These are phyloP conservation scores for Senecio squalidus DNA, from an alignment of 140 eudicot species.

Conservation along the genomic window DNA sequence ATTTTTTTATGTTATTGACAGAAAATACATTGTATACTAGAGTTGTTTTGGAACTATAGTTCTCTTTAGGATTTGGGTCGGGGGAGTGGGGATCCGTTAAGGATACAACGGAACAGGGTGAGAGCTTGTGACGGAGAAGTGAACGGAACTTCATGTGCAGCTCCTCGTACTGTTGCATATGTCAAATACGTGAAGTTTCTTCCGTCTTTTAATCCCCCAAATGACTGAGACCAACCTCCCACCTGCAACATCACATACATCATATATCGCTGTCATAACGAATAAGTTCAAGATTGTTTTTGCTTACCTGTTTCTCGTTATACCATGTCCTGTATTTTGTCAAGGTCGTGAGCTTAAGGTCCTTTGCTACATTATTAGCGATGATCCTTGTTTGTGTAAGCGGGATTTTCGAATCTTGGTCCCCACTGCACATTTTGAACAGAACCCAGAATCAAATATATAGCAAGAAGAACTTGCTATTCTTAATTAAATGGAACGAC, in stretches of 20 bases:
- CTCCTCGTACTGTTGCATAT: constrained; percentile 32
- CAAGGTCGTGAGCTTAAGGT: constrained; percentile 23
- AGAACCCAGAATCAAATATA: background rate
- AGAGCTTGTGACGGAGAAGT: constrained; percentile 32
- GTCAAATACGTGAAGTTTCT: constrained; percentile 27
- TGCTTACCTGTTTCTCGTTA: constrained; percentile 9
- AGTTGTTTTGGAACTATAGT: background rate
- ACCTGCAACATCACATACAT: constrained; percentile 15
- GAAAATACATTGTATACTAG: background rate
- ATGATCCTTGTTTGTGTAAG: constrained; percentile 33
- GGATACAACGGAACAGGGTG: constrained; percentile 29
- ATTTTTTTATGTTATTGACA: background rate
- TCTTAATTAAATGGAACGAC: background rate
- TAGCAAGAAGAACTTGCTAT: background rate
- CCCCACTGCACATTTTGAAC: constrained; percentile 22
- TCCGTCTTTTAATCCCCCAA: constrained; percentile 31
- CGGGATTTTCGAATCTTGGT: constrained; percentile 33
- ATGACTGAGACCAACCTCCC: constrained; percentile 33
- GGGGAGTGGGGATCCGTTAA: constrained; percentile 19
- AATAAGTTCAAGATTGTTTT: background rate
- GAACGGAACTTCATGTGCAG: constrained; percentile 38
- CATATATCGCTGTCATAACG: background rate
- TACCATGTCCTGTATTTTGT: constrained; percentile 31
- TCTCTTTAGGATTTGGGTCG: constrained; percentile 12
- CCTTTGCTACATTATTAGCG: constrained; percentile 23